Evolutionary conservation across 805 yeast genomes (phyloP), one percentile per base, ranked within the genome.

Genomic region (Teunomyces gatunensis): DNA sequence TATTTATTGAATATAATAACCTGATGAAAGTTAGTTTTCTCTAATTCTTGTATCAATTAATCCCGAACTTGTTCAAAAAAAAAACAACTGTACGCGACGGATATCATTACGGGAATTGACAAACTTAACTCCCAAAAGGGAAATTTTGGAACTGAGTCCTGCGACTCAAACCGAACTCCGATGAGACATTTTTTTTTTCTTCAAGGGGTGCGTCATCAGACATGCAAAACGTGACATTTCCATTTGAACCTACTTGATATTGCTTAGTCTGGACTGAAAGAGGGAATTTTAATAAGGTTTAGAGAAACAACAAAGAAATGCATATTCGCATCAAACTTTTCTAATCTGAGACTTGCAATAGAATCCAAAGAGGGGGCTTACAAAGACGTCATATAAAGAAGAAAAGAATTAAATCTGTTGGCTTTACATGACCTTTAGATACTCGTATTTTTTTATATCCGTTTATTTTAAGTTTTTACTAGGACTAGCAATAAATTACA

Each of bases 401-500:
- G 25, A 21, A 6, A 13, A 13, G 10, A 15, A 15, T 25, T 25
- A 25, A 25, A 25, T 25, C 27, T 32, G 15, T 32, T 15, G 10
- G 9, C 13, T 17, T 32, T 15, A 32, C 11, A 32, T 32, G 17
- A 32, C 34, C 17, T 32, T 32, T 5, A 32, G 34, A 32, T 32
- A 12, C 10, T 25, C 27, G 17, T 13, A 32, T 32, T 13, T 32
- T 32, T 17, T 32, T 7, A 4, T 10, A 6, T 32, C 18, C 17
- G 17, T 25, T 25, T 9, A 28, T 13, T 28, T 29, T 20, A 13
- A 20, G 11, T 32, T 20, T 33, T 20, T 33, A n/a, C 34, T 32
- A 32, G 34, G 11, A 10, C 20, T 42, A 23, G 28, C n/a, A 37
- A 37, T 37, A 37, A 37, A 37, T n/a, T 37, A 37, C 40, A 37